Conservation (phyloP, 2,329 filamentous ascomycete species). For the Nemania diffusa region DNA sequence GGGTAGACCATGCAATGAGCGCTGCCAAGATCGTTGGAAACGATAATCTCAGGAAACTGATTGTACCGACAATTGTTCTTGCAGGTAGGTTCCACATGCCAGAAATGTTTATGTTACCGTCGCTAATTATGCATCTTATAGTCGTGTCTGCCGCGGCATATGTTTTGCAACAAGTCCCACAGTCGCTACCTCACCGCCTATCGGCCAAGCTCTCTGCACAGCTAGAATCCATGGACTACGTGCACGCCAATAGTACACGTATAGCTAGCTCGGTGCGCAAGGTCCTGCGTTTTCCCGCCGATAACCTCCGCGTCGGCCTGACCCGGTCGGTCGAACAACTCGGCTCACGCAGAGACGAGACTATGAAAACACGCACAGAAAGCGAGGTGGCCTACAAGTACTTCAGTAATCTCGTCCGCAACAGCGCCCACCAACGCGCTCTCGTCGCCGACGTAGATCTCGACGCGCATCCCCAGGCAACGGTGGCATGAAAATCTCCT, state of each 20-base stretch:
- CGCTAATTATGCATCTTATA: conserved; percentile 52
- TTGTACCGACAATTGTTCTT: conserved; percentile 81
- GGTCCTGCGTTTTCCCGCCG: conserved; percentile 86
- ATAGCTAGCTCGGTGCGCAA: conserved; percentile 88
- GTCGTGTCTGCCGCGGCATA: conserved; percentile 81
- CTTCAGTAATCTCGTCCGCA: conserved; percentile 84
- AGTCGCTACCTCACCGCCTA: conserved; percentile 86
- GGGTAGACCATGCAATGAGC: conserved; percentile 87
- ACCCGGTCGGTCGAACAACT: conserved; percentile 89
- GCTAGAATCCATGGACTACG: conserved; percentile 87
- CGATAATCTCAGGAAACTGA: conserved; percentile 81
- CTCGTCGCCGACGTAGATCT: conserved; percentile 65
- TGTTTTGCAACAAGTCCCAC: conserved; percentile 85
- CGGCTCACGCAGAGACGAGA: conserved; percentile 80
- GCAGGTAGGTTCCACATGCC: conserved; percentile 70
- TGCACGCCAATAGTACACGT: conserved; percentile 85
- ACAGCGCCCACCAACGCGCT: conserved; percentile 64
- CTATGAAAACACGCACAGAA: conserved; percentile 81
- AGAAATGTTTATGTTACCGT: conserved; percentile 1
- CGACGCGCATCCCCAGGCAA: conserved; percentile 60
- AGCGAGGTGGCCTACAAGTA: conserved; percentile 90
- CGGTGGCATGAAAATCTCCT: conserved; percentile 18
- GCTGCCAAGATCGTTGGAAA: conserved; percentile 83
- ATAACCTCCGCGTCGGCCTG: conserved; percentile 84
- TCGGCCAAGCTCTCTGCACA: conserved; percentile 85